Percentiles rank a stretch among this genome's conserved stretches.
phyloP scores from a whole-genome alignment of 2,329 filamentous ascomycete species.

The Allantophomopsis lycopodina region DNA sequence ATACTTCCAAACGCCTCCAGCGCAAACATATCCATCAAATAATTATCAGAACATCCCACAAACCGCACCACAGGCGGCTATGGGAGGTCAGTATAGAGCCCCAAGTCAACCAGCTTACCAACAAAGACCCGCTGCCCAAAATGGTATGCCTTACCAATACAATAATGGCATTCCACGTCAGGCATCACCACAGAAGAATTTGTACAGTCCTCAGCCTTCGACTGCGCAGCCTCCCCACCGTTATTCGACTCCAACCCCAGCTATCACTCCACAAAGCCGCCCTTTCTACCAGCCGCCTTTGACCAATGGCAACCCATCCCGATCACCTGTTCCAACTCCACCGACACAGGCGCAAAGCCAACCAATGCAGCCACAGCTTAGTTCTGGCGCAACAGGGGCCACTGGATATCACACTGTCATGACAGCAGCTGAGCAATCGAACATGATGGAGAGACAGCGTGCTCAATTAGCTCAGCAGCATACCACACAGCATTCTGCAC shows the following conservation, averaged over 20 bases:
- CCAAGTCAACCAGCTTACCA: conserved; percentile 11
- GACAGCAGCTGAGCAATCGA: conserved; percentile 18
- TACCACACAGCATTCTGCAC: conserved; percentile 14
- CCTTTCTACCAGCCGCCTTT: conserved; percentile 9
- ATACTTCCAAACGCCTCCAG: conserved; percentile 10
- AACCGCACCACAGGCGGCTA: conserved; percentile 7
- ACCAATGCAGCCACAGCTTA: conserved; percentile 8
- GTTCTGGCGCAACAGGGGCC: conserved; percentile 9
- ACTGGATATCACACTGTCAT: conserved; percentile 16
- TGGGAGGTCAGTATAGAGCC: conserved; percentile 11
- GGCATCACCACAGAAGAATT: conserved; percentile 15
- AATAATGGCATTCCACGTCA: conserved; percentile 12
- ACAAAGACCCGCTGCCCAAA: conserved; percentile 12
- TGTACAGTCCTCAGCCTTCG: conserved; percentile 12
- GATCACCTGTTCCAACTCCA: conserved; percentile 9
- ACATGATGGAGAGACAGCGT: conserved; percentile 21
- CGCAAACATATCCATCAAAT: conserved; percentile 10
- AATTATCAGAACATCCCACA: conserved; percentile 12
- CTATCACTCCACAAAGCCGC: conserved; percentile 7
- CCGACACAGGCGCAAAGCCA: conserved; percentile 4
- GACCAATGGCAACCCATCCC: conserved; percentile 12
- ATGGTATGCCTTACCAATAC: conserved; percentile 14
- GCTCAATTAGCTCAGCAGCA: conserved; percentile 20
- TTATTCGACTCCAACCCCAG: conserved; percentile 12
- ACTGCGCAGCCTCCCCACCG: conserved; percentile 5